Evolutionary conservation across 2,329 filamentous ascomycete genomes (phyloP).

Genomic region (Trichoderma endophyticum): DNA sequence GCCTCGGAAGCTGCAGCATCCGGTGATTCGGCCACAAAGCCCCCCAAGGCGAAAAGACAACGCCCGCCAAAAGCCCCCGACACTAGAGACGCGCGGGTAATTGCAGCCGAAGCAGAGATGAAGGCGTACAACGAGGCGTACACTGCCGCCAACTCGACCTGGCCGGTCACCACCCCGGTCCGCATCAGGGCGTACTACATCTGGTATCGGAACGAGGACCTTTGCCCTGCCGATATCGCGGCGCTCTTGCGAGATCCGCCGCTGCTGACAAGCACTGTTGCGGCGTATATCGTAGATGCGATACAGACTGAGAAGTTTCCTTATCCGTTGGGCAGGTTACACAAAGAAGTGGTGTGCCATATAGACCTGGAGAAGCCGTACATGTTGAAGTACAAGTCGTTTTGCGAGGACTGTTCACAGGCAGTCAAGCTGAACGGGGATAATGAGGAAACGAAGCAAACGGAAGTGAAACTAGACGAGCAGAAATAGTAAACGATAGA

Average conservation of each 20-base stretch:
- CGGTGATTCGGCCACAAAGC: not conserved
- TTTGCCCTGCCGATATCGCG: conserved; percentile 50
- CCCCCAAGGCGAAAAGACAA: not conserved
- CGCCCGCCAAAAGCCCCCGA: not conserved
- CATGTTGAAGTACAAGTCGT: conserved; percentile 10
- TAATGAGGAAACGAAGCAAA: not conserved
- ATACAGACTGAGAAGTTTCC: conserved; percentile 50
- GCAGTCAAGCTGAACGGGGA: not conserved
- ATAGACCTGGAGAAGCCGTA: conserved; percentile 27
- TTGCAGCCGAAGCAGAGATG: conserved; percentile 41
- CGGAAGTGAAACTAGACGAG: not conserved
- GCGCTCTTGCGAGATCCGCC: conserved; percentile 58
- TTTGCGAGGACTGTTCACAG: not conserved
- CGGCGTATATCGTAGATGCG: conserved; percentile 56
- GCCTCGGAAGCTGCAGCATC: not conserved
- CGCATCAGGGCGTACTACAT: conserved; percentile 59
- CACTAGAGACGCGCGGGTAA: conserved; percentile 40
- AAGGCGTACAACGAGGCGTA: conserved; percentile 30
- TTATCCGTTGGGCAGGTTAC: conserved; percentile 46
- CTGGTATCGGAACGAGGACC: conserved; percentile 54
- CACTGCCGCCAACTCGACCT: conserved; percentile 28
- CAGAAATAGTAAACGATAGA: not conserved
- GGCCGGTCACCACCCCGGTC: conserved; percentile 28
- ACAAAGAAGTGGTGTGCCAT: conserved; percentile 40
- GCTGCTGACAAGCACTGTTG: conserved; percentile 53